A percentile compares a stretch with the other conserved stretches of the same genome.
phyloP scores from a whole-genome alignment of 2,329 filamentous ascomycete species.

The Pseudocercospora fuligena region DNA sequence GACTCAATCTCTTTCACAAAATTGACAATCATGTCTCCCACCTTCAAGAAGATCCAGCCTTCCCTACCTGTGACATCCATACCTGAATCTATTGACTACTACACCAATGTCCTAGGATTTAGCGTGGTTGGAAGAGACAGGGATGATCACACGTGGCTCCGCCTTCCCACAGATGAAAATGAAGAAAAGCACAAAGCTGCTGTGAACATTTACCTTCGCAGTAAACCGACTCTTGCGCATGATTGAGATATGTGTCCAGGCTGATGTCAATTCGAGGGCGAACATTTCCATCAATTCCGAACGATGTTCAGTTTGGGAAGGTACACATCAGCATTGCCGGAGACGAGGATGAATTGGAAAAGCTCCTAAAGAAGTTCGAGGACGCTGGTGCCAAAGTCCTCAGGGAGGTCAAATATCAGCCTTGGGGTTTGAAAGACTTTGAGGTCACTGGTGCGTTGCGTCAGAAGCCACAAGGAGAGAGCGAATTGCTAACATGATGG shows the following conservation, averaged over 20 bases:
- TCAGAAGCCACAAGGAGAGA: neutral
- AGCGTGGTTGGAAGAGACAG: constrained; percentile 17
- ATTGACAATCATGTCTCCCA: constrained; percentile 8
- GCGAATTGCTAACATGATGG: neutral
- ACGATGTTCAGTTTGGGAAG: constrained; percentile 22
- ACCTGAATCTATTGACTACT: constrained; percentile 16
- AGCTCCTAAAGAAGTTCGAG: constrained; percentile 6
- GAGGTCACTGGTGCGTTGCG: constrained; percentile 14
- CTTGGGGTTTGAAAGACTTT: constrained; percentile 24
- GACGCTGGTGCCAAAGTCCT: constrained; percentile 17
- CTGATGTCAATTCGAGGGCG: constrained; percentile 10
- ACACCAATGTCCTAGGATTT: constrained; percentile 19
- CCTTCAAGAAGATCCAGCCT: constrained; percentile 14
- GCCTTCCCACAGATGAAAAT: constrained; percentile 4
- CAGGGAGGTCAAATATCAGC: constrained; percentile 8
- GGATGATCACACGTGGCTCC: constrained; percentile 17
- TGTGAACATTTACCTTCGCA: constrained; percentile 19
- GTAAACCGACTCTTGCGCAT: neutral
- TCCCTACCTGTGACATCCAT: constrained; percentile 20
- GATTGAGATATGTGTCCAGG: neutral
- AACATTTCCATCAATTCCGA: constrained; percentile 16
- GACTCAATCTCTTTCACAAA: too few relatives aligned
- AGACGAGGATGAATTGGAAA: constrained; percentile 20
- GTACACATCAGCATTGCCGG: constrained; percentile 20
- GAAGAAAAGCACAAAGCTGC: constrained; percentile 6